These are phyloP conservation scores for Phaeoacremonium minimum DNA, from an alignment of 2,329 filamentous ascomycete genomes.

Conservation along the genomic window DNA sequence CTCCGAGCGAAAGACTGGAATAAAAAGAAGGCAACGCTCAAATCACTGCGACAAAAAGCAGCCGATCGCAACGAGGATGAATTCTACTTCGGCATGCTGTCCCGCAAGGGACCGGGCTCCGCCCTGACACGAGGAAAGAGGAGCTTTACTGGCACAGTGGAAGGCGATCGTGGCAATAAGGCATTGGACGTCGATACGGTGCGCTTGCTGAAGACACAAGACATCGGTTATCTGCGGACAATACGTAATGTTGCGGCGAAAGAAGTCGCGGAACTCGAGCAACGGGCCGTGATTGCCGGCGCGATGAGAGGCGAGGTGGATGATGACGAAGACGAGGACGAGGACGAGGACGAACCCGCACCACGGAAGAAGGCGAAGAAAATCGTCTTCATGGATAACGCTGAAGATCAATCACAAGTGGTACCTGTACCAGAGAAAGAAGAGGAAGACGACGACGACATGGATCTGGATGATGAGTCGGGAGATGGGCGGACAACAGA, in stretches of 20 bases:
- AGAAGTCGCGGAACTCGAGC: constrained; percentile 51
- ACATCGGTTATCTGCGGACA: constrained; percentile 60
- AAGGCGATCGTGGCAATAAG: constrained; percentile 54
- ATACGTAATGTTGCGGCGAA: constrained; percentile 56
- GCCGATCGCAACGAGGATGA: constrained; percentile 67
- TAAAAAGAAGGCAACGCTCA: constrained; percentile 58
- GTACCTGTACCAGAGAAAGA: constrained; percentile 21
- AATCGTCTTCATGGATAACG: constrained; percentile 44
- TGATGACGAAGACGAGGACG: constrained; percentile 20
- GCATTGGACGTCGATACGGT: constrained; percentile 53
- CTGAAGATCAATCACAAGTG: constrained; percentile 27
- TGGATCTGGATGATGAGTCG: constrained; percentile 25
- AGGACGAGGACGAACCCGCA: constrained; percentile 20
- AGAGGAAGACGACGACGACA: constrained; percentile 17
- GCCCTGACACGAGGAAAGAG: constrained; percentile 40
- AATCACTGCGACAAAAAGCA: constrained; percentile 56
- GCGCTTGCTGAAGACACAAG: constrained; percentile 64
- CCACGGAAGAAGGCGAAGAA: constrained; percentile 28
- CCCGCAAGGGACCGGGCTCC: constrained; percentile 51
- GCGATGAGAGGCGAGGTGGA: constrained; percentile 21
- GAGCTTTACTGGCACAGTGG: constrained; percentile 49
- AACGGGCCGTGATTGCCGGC: constrained; percentile 44
- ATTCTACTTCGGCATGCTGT: constrained; percentile 69
- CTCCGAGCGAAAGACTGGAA: constrained; percentile 63
- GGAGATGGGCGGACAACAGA: constrained; percentile 23